Evolutionary conservation across 805 yeast genomes (phyloP).

Genomic region (Metschnikowia bowlesiae): DNA sequence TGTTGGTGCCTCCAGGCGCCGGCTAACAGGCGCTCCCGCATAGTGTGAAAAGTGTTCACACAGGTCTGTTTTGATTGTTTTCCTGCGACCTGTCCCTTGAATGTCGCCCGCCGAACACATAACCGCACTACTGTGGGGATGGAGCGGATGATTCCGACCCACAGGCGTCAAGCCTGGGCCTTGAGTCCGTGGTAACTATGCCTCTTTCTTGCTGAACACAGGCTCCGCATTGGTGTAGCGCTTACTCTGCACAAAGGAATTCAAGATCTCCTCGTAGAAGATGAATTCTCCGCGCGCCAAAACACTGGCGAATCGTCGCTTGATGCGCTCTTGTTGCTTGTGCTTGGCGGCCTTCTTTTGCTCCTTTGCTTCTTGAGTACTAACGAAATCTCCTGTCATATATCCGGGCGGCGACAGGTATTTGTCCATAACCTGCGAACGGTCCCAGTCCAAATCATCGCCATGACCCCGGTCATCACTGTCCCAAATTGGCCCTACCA

Average conservation of each 20-base stretch:
- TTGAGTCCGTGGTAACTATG: not conserved
- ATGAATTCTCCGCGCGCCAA: constrained; percentile 29
- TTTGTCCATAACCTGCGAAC: constrained; percentile 32
- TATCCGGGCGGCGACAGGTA: constrained; percentile 39
- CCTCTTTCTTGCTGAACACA: not conserved
- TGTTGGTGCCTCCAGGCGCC: not conserved
- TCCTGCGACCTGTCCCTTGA: constrained; percentile 3
- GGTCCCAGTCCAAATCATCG: constrained; percentile 11
- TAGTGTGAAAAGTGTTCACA: not conserved
- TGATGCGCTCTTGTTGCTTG: constrained; percentile 25
- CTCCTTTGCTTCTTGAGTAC: constrained; percentile 27
- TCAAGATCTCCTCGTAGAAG: constrained; percentile 28
- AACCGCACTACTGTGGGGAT: constrained; percentile 1
- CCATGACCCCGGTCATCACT: constrained; percentile 12
- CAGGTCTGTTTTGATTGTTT: not conserved
- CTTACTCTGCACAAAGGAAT: constrained; percentile 21
- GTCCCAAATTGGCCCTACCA: constrained; percentile 16
- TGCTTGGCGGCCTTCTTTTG: constrained; percentile 18
- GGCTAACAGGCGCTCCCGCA: not conserved
- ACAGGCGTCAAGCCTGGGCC: not conserved
- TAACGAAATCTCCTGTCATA: constrained; percentile 35
- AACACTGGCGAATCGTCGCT: constrained; percentile 26
- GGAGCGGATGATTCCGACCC: not conserved
- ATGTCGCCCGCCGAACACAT: constrained; percentile 3
- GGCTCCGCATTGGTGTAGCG: constrained; percentile 5